phyloP scores from a whole-genome alignment of 805 yeast genomes.

The Myxozyma nipponensis region DNA sequence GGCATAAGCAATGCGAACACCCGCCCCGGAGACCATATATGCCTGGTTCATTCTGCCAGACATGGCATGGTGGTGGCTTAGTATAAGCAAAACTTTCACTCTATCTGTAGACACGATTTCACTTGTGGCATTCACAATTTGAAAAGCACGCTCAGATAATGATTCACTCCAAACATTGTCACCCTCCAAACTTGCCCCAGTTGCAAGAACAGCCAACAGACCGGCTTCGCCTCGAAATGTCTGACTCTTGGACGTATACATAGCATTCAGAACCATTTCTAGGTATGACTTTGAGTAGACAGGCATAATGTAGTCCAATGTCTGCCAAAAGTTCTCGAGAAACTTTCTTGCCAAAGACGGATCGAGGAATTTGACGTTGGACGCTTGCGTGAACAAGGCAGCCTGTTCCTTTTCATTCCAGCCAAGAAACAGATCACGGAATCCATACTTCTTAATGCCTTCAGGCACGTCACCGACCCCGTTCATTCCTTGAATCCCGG shows the following conservation, averaged over 20 bases:
- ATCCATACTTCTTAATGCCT: slow-evolving; percentile 22
- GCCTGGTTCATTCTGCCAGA: slow-evolving; percentile 15
- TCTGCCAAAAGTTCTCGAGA: slow-evolving; percentile 16
- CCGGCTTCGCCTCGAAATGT: slow-evolving; percentile 12
- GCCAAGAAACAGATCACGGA: slow-evolving; percentile 24
- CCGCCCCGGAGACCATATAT: slow-evolving; percentile 21
- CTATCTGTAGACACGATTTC: slow-evolving; percentile 20
- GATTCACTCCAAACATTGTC: slow-evolving; percentile 16
- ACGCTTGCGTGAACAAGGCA: not conserved
- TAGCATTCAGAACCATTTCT: slow-evolving; percentile 5
- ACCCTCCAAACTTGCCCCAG: slow-evolving; percentile 22
- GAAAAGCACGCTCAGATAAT: slow-evolving; percentile 10
- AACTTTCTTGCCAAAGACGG: slow-evolving; percentile 10
- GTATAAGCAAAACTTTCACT: slow-evolving; percentile 16
- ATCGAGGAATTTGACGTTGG: slow-evolving; percentile 12
- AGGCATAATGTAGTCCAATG: slow-evolving; percentile 21
- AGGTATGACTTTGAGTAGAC: slow-evolving; percentile 17
- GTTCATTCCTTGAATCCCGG: slow-evolving; percentile 18
- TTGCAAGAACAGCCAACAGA: slow-evolving; percentile 16
- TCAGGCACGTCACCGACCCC: slow-evolving; percentile 26
- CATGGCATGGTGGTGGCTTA: slow-evolving; percentile 24
- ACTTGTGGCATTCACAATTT: slow-evolving; percentile 11
- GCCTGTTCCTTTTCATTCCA: slow-evolving; percentile 3
- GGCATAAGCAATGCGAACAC: slow-evolving; percentile 22
- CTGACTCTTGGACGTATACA: slow-evolving; percentile 8